Percentiles rank a stretch among this genome's conserved stretches.
These are phyloP conservation scores for Paramecium biaurelia DNA, from an alignment of 73 alveolate species.

Conservation along the genomic window DNA sequence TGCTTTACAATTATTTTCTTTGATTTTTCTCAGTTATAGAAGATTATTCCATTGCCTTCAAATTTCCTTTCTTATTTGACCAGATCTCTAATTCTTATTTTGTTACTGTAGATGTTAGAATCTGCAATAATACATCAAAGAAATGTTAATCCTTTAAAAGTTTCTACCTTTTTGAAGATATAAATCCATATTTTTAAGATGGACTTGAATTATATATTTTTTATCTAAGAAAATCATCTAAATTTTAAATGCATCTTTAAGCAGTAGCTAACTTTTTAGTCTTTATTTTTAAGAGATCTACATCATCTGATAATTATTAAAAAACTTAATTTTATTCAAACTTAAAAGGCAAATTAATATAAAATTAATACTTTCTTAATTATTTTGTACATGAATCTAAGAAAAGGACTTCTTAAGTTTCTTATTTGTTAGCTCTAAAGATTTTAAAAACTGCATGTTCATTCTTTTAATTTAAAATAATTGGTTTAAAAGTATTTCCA, in stretches of 20 bases:
- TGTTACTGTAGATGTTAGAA: neutral
- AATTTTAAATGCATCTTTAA: neutral
- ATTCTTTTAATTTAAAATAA: neutral
- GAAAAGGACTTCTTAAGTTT: conserved; percentile 1
- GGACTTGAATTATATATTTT: conserved; percentile 22
- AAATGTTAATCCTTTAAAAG: conserved; percentile 23
- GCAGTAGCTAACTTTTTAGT: neutral
- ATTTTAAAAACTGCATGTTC: conserved; percentile 49
- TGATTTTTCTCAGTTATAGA: neutral
- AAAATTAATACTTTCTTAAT: neutral
- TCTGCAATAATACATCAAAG: neutral
- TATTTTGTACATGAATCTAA: conserved; percentile 26
- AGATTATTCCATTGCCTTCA: neutral
- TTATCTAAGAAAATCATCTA: conserved; percentile 7
- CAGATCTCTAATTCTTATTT: neutral
- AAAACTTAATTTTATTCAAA: neutral
- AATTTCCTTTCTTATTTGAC: neutral
- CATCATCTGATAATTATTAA: neutral
- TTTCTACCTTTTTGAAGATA: conserved; percentile 8
- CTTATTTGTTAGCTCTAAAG: neutral
- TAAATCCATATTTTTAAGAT: neutral
- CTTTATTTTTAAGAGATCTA: neutral
- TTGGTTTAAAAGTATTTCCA: neutral
- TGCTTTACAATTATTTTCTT: neutral
- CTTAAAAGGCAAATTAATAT: neutral